Conservation (phyloP, 768 basidiomycete genomes). For the Lentinula guzmanii region DNA sequence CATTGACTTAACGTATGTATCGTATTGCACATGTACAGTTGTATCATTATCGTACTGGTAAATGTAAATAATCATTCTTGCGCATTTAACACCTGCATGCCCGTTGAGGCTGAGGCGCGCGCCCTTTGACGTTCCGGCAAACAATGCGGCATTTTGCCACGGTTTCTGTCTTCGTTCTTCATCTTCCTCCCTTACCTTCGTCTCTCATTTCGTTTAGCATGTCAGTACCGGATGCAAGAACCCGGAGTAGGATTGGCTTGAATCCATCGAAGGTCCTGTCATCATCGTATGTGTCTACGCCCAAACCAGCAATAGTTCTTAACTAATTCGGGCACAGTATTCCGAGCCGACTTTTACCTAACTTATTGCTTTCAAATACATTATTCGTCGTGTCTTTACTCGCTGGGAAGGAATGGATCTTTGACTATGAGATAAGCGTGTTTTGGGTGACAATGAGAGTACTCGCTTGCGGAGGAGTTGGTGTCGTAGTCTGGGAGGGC, state of each 20-base stretch:
- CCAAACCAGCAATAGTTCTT: neutral
- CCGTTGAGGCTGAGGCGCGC: no score
- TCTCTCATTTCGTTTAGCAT: neutral
- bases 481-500: slow-evolving; percentile 55
- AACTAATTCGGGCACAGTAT: slow-evolving; percentile 33
- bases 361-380: slow-evolving; percentile 54
- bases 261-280: slow-evolving; percentile 40
- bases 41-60: neutral
- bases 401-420: slow-evolving; percentile 60
- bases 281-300: slow-evolving; percentile 3
- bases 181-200: neutral
- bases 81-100: neutral
- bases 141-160: neutral
- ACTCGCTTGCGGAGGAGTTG: slow-evolving; percentile 66
- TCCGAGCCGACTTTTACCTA: slow-evolving; percentile 45
- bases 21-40: neutral
- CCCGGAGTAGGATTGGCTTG: slow-evolving; percentile 58
- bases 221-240: slow-evolving; percentile 64
- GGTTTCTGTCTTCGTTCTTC: neutral
- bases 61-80: neutral
- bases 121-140: neutral
- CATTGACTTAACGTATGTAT: neutral
- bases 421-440: slow-evolving; percentile 61
- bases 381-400: slow-evolving; percentile 59
- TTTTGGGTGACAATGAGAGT: slow-evolving; percentile 76